Conservation (phyloP, 192 early-diverging fungal genomes). For the Chytriomyces sp. region DNA sequence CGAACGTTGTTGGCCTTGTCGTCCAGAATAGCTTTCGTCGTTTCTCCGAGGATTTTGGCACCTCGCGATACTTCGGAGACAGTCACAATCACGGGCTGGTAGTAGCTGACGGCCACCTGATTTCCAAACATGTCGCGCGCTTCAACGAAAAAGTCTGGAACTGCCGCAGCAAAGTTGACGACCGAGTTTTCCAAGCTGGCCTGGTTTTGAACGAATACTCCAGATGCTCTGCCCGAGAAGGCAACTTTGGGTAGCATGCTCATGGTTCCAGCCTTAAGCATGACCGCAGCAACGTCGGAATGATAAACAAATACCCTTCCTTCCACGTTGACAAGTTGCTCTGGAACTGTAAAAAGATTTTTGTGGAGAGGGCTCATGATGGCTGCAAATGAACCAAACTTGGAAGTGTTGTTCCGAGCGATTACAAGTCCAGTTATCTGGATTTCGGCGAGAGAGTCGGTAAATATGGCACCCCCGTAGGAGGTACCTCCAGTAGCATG, state of each 20-base stretch:
- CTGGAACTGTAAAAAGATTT: background rate
- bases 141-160: slow-evolving; percentile 6
- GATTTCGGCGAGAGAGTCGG: background rate
- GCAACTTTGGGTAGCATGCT: background rate
- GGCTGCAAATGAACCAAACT: background rate
- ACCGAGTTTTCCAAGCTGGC: slow-evolving; percentile 1
- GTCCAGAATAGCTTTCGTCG: slow-evolving; percentile 17
- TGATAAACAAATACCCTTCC: slow-evolving; percentile 4
- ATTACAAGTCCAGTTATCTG: background rate
- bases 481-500: background rate
- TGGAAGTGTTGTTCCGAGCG: background rate
- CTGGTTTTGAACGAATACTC: background rate
- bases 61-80: background rate
- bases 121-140: slow-evolving; percentile 7
- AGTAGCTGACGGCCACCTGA: background rate
- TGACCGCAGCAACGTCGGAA: background rate
- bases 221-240: background rate
- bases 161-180: slow-evolving; percentile 10
- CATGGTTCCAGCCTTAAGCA: background rate
- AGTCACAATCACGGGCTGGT: slow-evolving; percentile 5
- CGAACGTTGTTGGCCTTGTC: background rate
- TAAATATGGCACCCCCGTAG: background rate
- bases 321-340: background rate
- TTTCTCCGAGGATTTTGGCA: slow-evolving; percentile 6
- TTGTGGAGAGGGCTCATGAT: background rate